Conservation (phyloP, 768 basidiomycete species). For the Boletus rufocinnamomeus region DNA sequence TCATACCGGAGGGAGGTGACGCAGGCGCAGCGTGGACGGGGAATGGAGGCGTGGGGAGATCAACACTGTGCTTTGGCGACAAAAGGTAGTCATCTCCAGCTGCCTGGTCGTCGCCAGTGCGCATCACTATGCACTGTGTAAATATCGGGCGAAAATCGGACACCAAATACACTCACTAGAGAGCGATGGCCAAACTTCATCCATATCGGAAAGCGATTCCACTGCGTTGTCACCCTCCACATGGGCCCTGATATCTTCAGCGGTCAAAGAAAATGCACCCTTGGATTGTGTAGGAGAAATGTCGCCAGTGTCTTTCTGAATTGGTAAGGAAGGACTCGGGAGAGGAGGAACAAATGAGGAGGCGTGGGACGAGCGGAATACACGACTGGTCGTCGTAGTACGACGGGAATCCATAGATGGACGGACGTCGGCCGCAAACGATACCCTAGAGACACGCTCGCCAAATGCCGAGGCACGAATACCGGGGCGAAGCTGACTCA, state of each 20-base stretch:
- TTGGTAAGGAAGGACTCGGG: constrained; percentile 27
- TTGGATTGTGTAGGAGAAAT: constrained; percentile 47
- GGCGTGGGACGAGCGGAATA: constrained; percentile 45
- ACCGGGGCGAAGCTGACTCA: constrained; percentile 54
- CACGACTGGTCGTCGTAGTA: constrained; percentile 42
- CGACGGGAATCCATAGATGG: constrained; percentile 48
- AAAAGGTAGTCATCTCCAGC: constrained; percentile 49
- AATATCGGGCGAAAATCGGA: constrained; percentile 4
- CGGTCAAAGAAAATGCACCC: constrained; percentile 46
- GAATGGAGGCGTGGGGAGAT: constrained; percentile 37
- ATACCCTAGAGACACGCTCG: constrained; percentile 62
- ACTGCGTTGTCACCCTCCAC: constrained; percentile 40
- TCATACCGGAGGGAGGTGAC: constrained; percentile 42
- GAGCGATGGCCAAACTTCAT: constrained; percentile 70
- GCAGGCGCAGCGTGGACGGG: constrained; percentile 33
- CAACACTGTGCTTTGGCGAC: constrained; percentile 27
- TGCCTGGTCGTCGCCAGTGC: constrained; percentile 46
- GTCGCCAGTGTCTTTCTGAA: constrained; percentile 29
- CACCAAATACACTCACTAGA: constrained; percentile 46
- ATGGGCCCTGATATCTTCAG: constrained; percentile 62
- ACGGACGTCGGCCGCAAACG: constrained; percentile 65
- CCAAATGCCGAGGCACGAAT: constrained; percentile 50
- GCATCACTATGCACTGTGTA: constrained; percentile 59
- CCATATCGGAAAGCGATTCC: constrained; percentile 42
- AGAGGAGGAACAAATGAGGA: constrained; percentile 45